Percentiles rank a stretch among this genome's conserved stretches.
Evolutionary conservation across 1,284 basidiomycete genomes (phyloP).

Genomic region (Kwoniella shivajii): DNA sequence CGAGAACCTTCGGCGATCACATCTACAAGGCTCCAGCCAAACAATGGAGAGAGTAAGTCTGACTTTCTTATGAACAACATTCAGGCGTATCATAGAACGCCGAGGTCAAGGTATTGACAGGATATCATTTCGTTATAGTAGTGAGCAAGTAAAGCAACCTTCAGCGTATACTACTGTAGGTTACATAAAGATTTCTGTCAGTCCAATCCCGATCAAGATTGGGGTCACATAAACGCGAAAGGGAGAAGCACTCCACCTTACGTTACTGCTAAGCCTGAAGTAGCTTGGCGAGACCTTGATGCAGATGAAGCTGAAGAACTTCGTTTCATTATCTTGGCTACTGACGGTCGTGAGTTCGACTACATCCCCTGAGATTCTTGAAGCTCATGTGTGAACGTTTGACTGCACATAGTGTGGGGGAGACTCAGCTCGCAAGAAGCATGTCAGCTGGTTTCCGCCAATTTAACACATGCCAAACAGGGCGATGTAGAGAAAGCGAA

Average conservation of each 20-base stretch:
- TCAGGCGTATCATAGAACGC: too few relatives aligned
- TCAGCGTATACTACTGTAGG: neutral
- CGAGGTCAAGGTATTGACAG: too few relatives aligned
- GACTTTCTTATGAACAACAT: too few relatives aligned
- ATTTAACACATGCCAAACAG: constrained; percentile 64
- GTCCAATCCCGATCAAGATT: too few relatives aligned
- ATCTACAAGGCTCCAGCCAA: constrained; percentile 68
- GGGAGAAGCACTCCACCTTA: constrained; percentile 1
- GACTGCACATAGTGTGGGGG: neutral
- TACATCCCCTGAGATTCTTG: neutral
- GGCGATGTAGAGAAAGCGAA: neutral
- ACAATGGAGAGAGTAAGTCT: neutral
- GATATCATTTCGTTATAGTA: too few relatives aligned
- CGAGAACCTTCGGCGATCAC: constrained; percentile 80
- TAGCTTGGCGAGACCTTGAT: neutral
- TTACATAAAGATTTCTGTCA: too few relatives aligned
- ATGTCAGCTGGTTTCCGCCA: constrained; percentile 82
- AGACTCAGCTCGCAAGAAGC: neutral
- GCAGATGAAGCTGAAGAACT: neutral
- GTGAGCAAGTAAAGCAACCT: neutral
- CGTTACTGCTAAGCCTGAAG: neutral
- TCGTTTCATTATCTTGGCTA: neutral
- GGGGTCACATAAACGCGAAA: neutral
- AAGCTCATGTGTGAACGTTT: too few relatives aligned
- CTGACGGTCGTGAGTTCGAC: neutral